Base-by-base conservation (phyloP, 1,284 basidiomycete genomes). In the Neotropicomus parvogracilis region DNA sequence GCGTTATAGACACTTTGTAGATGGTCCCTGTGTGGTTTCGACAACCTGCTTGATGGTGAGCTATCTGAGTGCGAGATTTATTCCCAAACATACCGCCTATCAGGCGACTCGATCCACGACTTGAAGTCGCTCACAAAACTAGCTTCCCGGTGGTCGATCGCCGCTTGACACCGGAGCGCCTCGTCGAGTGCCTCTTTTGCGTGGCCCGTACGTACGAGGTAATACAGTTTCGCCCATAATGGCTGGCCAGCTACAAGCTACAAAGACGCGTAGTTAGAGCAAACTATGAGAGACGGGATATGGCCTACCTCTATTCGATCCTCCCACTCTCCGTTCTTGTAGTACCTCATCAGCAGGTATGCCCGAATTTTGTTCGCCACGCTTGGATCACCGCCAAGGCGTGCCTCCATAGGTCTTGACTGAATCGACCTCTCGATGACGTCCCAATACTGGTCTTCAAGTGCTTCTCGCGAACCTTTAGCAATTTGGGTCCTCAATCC, bases 211-310 rank as follows among this genome's bases (percentile, higher is more conserved):
- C 95, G 84, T 8, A 99, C 75, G 9, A 99, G 79, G 69, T 90
- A 93, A 71, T 91, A 99, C 34, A 97, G 68, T 50, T 89, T 84
- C 12, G 95, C 95, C 94, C 94, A 99, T 13, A 98, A 62, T 6
- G 94, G 92, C 58, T 88, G 85, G 13, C 89, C 87, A 44, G 84
- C 83, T 20, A 95, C 81, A 44, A 91, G 73, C 87, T 93, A 46
- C 11, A 49, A 26, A 19, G 16, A 36, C 24, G 6, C 6, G 36
- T 24, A 36, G 16, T 50, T 11, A 55, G 44, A 42, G 20, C 20
- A 13, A 38, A 39, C 7, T 17, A 0, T 9, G 3, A 31, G 45
- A 36, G 12, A 43, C 0, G 3, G 62, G 2, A 40, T 8, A 39
- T 2, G 28, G 40, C 77, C 24, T 28, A 90, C 88, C 78, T 97